Conservation (phyloP, 495 filamentous ascomycete genomes). For the Penicillium parvum region DNA sequence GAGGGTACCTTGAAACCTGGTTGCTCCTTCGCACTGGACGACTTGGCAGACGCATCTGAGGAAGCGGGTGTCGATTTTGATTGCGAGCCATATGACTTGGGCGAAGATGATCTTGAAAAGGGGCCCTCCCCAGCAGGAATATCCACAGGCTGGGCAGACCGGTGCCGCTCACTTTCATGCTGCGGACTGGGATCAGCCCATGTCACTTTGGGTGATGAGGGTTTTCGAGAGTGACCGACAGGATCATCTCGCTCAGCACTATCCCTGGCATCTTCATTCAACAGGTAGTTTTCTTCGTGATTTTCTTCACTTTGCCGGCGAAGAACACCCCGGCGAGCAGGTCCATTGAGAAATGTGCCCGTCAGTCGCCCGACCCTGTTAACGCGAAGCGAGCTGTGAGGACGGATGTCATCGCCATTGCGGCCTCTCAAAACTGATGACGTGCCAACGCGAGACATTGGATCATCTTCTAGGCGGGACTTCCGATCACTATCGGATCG, state of each 20-base stretch:
- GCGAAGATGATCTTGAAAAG: slow-evolving; percentile 39
- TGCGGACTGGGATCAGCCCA: slow-evolving; percentile 44
- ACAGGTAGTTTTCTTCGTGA: slow-evolving; percentile 34
- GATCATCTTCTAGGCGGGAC: slow-evolving; percentile 37
- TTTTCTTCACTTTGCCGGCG: slow-evolving; percentile 73
- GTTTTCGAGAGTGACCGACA: slow-evolving; percentile 30
- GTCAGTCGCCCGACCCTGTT: slow-evolving; percentile 67
- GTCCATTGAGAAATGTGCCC: slow-evolving; percentile 69
- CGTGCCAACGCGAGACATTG: slow-evolving; percentile 45
- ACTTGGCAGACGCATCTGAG: slow-evolving; percentile 38
- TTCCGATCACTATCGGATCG: slow-evolving; percentile 44
- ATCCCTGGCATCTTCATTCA: slow-evolving; percentile 29
- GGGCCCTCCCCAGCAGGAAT: slow-evolving; percentile 23
- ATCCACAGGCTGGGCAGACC: slow-evolving; percentile 19
- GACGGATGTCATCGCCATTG: slow-evolving; percentile 51
- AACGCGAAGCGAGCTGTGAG: slow-evolving; percentile 66
- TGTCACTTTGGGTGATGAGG: slow-evolving; percentile 41
- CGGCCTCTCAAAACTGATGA: slow-evolving; percentile 47
- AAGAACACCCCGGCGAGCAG: slow-evolving; percentile 63
- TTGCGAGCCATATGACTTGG: slow-evolving; percentile 37
- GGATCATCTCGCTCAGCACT: slow-evolving; percentile 23
- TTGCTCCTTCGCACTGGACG: slow-evolving; percentile 36
- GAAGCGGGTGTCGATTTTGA: slow-evolving; percentile 41
- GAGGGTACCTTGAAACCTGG: slow-evolving; percentile 66
- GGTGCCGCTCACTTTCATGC: slow-evolving; percentile 23